Evolutionary conservation across 805 yeast genomes (phyloP), one percentile per base, ranked within the genome.

Genomic region (Saccharomyces mikatae): DNA sequence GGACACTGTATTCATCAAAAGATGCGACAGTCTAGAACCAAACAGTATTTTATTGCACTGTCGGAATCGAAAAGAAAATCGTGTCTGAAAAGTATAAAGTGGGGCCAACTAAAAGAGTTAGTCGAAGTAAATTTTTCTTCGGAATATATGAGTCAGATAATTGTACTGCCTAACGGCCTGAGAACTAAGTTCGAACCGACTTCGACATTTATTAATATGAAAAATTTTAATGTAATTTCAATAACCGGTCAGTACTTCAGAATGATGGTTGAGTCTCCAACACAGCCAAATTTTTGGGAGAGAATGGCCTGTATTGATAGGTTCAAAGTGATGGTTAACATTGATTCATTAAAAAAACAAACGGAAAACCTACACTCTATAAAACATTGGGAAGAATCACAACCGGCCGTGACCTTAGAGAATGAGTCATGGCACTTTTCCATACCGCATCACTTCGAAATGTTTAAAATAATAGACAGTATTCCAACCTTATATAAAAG

Each of bases 391-490:
- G 58, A 60, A 4, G 56, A 57, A 1, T 57, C 58, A 6, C 52
- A 60, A n/a, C 62, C 69, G 62, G 61, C 80, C 77, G 73, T 71
- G 71, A 47, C 70, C 70, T 49, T 74, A 62, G 60, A 66, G 63
- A 62, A 74, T 71, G 63, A 74, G 62, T 51, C 74, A 54, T 73
- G 81, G 60, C 77, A 83, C 52, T 65, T 85, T 47, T 74, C 75
- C 26, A 74, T 89, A 51, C 97, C 97, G 0, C 81, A 85, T 66
- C 81, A 82, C 52, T 87, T 87, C 64, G 75, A 87, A 51, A 81
- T 88, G 53, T 88, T 87, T 70, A 79, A 83, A 26, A 78, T 91
- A n/a, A 81, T 91, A 62, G 97, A 91, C 62, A 87, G 87, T 61
- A 71, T 87, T 14, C 78, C 88, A 21, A 82, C 89, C 0, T 71